These are phyloP conservation scores for Magnaporthiopsis incrustans DNA, from an alignment of 2,329 filamentous ascomycete species.

Conservation along the genomic window DNA sequence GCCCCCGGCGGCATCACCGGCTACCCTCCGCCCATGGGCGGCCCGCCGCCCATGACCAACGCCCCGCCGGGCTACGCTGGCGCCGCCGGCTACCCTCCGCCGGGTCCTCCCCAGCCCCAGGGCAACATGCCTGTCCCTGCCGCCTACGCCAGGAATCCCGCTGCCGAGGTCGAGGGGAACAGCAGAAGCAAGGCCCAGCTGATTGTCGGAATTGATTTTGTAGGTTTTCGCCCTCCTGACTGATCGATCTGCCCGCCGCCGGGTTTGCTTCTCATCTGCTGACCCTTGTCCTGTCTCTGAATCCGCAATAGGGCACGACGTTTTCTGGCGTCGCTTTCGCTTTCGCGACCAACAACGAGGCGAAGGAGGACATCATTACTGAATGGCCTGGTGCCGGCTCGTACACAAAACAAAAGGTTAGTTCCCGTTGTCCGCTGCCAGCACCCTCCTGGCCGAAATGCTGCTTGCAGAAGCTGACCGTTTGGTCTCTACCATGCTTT, in stretches of 20 bases:
- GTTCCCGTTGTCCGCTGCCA: slow-evolving; percentile 8
- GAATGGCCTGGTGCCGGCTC: slow-evolving; percentile 98
- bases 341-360: slow-evolving; percentile 93
- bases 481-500: neutral
- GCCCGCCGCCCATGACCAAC: slow-evolving; percentile 32
- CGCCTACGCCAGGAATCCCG: slow-evolving; percentile 30
- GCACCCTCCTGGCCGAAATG: neutral
- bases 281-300: neutral
- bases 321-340: slow-evolving; percentile 97
- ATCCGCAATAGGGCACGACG: slow-evolving; percentile 62
- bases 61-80: slow-evolving; percentile 37
- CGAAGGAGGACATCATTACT: slow-evolving; percentile 97
- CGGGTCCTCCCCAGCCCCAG: slow-evolving; percentile 25
- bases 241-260: neutral
- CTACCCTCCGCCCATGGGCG: slow-evolving; percentile 45
- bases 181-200: slow-evolving; percentile 95
- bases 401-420: slow-evolving; percentile 96
- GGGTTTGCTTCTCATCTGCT: neutral
- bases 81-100: slow-evolving; percentile 41
- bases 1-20: slow-evolving; percentile 40
- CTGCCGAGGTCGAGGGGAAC: slow-evolving; percentile 74
- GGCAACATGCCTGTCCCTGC: slow-evolving; percentile 23
- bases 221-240: slow-evolving; percentile 36
- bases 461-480: neutral
- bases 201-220: slow-evolving; percentile 98